Base-by-base conservation (phyloP, 495 filamentous ascomycete genomes). In the Usnea hakonensis region DNA sequence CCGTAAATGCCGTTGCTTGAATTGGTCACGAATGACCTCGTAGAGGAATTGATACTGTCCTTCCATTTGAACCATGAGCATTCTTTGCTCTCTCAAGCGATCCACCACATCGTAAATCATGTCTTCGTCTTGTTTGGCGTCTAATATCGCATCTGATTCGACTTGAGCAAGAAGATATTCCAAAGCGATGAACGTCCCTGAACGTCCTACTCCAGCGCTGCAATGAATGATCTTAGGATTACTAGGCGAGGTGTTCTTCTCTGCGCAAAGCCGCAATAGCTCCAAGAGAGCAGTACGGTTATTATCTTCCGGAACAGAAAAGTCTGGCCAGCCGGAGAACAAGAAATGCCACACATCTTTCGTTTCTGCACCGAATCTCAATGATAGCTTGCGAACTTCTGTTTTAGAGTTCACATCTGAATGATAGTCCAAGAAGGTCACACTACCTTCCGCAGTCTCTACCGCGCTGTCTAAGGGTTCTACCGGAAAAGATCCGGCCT, bases 1-100 rank as follows among this genome's bases (percentile, higher is more conserved):
- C 59, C 55, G 58, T 46, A 50, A 14, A 46, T 58, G 62, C 54
- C 21, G 44, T 60, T 61, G 38, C n/a, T 52, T 50, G 71, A 87
- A 89, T 65, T 85, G 76, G 72, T 92, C 89, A 52, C 83, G 81
- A 60, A 97, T 68, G 0, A 96, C 90, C 67, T 90, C 85, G 75
- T 99, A 97, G 48, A 99, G 82, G 70, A 99, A 97, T 21, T 81
- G 72, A 69, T 90, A 90, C 74, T 99, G 95, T 66, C 80, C 73
- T 69, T 92, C 88, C 35, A 87, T 87, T 74, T 97, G 94, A 5
- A 99, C 95, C 95, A 97, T 99, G 72, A 87, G 89, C 83, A 90
- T 90, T 41, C 95, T 80, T 76, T 99, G 95, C 73, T 93, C 82
- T 33, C 95, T 83, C 68, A 99, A 79, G 67, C 77, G 75, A 64